Conservation (phyloP, 495 filamentous ascomycete species). For the Tuber brumale region DNA sequence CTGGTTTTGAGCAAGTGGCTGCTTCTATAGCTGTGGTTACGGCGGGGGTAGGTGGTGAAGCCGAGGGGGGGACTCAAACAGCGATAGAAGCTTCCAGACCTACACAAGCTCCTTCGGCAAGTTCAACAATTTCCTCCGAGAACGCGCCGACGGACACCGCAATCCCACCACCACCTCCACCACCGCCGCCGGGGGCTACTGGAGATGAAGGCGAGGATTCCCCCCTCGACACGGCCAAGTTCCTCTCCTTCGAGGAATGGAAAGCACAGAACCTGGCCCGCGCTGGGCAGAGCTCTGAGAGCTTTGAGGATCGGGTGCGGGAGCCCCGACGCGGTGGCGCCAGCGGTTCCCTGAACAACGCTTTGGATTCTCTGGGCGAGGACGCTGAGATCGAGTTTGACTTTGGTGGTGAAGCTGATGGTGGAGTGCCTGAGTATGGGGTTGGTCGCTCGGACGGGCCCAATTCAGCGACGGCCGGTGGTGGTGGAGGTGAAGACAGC, state of each 20-base stretch:
- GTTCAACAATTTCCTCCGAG: slow-evolving; percentile 12
- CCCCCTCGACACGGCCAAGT: slow-evolving; percentile 71
- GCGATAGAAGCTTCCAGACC: slow-evolving; percentile 18
- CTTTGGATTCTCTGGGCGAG: slow-evolving; percentile 70
- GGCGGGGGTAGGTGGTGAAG: slow-evolving; percentile 19
- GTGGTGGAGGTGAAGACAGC: slow-evolving; percentile 47
- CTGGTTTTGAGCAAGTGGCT: slow-evolving; percentile 3
- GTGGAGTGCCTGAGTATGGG: slow-evolving; percentile 43
- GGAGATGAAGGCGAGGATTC: slow-evolving; percentile 56
- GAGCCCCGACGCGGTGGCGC: slow-evolving; percentile 45
- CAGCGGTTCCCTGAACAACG: slow-evolving; percentile 47
- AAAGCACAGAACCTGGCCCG: slow-evolving; percentile 88
- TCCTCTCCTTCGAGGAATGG: slow-evolving; percentile 98
- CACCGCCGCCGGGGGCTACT: slow-evolving; percentile 12
- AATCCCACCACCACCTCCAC: slow-evolving; percentile 8
- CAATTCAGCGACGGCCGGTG: slow-evolving; percentile 43
- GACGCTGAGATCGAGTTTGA: slow-evolving; percentile 87
- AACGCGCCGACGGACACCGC: slow-evolving; percentile 10
- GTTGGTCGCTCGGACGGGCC: slow-evolving; percentile 43
- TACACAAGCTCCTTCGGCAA: slow-evolving; percentile 18
- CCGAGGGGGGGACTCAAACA: slow-evolving; percentile 14
- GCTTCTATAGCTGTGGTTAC: background rate
- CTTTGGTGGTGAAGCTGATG: slow-evolving; percentile 53
- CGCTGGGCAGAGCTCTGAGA: slow-evolving; percentile 73
- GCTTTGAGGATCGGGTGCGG: slow-evolving; percentile 53